Evolutionary conservation across 2,329 filamentous ascomycete genomes (phyloP).

Genomic region (Cladosporium oxysporum): DNA sequence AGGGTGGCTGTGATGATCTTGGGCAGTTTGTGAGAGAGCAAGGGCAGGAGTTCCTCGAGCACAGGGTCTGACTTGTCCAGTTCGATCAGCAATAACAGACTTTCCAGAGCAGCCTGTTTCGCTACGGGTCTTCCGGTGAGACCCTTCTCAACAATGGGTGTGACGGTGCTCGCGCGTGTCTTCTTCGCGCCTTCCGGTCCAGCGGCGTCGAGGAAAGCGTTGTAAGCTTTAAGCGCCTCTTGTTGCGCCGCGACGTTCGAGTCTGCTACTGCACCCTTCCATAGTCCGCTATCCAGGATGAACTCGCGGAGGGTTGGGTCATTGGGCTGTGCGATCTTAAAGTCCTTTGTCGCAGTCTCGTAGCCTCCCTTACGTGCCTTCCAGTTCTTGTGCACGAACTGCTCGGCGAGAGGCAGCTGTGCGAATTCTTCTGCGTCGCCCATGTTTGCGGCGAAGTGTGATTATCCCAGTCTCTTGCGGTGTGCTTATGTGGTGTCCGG

Average conservation of each 20-base stretch:
- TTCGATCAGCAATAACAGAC: slow-evolving; percentile 84
- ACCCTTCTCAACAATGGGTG: slow-evolving; percentile 86
- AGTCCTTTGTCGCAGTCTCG: slow-evolving; percentile 86
- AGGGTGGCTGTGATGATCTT: slow-evolving; percentile 81
- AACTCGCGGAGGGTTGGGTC: slow-evolving; percentile 88
- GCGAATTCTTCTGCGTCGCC: slow-evolving; percentile 85
- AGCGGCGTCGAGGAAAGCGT: slow-evolving; percentile 89
- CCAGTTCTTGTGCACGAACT: slow-evolving; percentile 92
- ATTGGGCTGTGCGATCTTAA: slow-evolving; percentile 79
- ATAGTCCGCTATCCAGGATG: slow-evolving; percentile 77
- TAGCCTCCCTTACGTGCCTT: slow-evolving; percentile 96
- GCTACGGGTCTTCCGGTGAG: slow-evolving; percentile 85
- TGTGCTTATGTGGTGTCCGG: slow-evolving; percentile 1
- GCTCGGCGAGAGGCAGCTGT: slow-evolving; percentile 73
- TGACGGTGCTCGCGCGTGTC: slow-evolving; percentile 73
- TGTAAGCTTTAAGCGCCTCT: slow-evolving; percentile 84
- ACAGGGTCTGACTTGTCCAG: slow-evolving; percentile 82
- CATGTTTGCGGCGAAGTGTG: slow-evolving; percentile 53
- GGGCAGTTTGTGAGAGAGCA: slow-evolving; percentile 82
- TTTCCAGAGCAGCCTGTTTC: slow-evolving; percentile 84
- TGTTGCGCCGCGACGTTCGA: slow-evolving; percentile 97
- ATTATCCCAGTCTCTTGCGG: background rate
- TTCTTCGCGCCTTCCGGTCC: slow-evolving; percentile 68
- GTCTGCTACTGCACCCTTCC: slow-evolving; percentile 90
- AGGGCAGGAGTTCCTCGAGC: slow-evolving; percentile 84